Evolutionary conservation across 176 grass and related monocot species (phyloP), one percentile per base, ranked within the genome.

Genomic region (Hyparrhenia diplandra): DNA sequence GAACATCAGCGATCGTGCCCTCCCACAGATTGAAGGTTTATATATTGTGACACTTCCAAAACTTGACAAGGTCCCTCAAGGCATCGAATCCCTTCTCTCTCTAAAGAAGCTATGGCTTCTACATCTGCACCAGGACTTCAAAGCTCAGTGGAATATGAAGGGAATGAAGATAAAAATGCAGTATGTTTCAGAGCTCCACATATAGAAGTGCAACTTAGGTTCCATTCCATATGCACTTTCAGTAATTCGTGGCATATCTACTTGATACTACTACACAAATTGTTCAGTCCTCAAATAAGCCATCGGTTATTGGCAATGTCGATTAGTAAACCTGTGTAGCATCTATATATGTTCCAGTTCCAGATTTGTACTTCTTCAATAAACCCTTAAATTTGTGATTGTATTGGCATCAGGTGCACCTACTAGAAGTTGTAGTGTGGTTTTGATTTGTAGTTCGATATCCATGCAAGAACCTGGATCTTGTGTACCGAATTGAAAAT

Each of bases 51-150:
- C n/a, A 9, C 20, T 83, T 12, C 18, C 0, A 0, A 41, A 29
- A 0, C 30, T 83, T 0, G 0, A 54, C 2, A 67, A 37, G 23
- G 34, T 83, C 0, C 81, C 70, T 4, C 13, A 83, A 55, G 71
- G 71, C n/a, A 67, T 75, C 0, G 60, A 83, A 36, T 29, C 7
- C 5, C 71, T 83, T 42, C 5, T 5, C 5, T 54, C 81, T 9
- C 28, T 83, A 11, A 83, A 55, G 31, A 83, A 75, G 10, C 43
- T 83, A 0, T 66, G 43, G 60, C 43, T 83, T 5, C 32, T 54
- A 5, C 0, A 1, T 67, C 20, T 83, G 13, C 71, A 83, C 32
- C 2, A n/a, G 23, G 42, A 75, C 31, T 83, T 83, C 45, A 67
- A 5, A 54, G 8, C 0, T 41, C 32, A 67, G 4, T 83, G 81